These are phyloP conservation scores for Pelargonium fulgidum DNA, from an alignment of 441 rosid species.

Conservation along the genomic window DNA sequence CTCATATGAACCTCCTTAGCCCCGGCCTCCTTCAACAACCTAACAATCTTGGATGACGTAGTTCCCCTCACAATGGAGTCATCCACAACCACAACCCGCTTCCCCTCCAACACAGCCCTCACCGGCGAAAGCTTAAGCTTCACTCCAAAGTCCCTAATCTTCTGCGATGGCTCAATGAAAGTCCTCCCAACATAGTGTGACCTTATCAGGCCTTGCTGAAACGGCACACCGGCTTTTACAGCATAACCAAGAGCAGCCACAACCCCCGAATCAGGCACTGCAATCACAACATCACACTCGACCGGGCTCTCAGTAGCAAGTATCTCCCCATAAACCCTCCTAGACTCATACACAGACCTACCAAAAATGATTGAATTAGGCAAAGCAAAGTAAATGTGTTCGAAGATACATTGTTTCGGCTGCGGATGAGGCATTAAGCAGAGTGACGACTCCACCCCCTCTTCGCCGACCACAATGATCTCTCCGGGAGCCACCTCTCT, in stretches of 20 bases:
- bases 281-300: not conserved
- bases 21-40: slow-evolving; percentile 1
- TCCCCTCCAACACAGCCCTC: not conserved
- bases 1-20: not conserved
- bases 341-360: not conserved
- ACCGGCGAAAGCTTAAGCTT: not conserved
- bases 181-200: not conserved
- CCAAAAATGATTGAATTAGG: not conserved
- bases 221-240: not conserved
- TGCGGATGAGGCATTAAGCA: not conserved
- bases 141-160: not conserved
- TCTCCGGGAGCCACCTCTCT: slow-evolving; percentile 82
- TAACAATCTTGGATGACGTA: not conserved
- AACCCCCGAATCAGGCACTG: not conserved
- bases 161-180: not conserved
- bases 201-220: not conserved
- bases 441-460: not conserved
- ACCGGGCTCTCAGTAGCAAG: not conserved
- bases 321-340: not conserved
- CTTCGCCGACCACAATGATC: slow-evolving; percentile 27
- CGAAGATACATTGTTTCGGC: slow-evolving; percentile 2
- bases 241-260: not conserved
- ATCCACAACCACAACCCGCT: not conserved
- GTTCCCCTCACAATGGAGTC: slow-evolving; percentile 3
- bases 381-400: not conserved